Percentiles rank a stretch among this genome's conserved stretches.
These are phyloP conservation scores for Talaromyces sp. DNA, from an alignment of 2,329 filamentous ascomycete genomes.

Conservation along the genomic window DNA sequence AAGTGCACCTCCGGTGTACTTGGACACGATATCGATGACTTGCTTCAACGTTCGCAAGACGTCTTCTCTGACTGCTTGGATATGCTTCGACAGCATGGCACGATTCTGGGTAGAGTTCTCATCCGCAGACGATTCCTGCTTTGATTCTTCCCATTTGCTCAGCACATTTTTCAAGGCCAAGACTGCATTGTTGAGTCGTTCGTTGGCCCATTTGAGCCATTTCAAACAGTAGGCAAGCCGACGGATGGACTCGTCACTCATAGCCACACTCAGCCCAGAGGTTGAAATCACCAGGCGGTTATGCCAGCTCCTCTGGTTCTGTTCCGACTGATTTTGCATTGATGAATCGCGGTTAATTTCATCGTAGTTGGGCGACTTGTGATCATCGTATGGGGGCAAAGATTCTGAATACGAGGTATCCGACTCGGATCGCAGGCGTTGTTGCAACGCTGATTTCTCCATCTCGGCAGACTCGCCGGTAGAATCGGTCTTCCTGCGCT, in stretches of 20 bases:
- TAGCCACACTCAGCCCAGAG: conserved; percentile 81
- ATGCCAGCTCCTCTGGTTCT: conserved; percentile 57
- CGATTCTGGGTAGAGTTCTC: conserved; percentile 34
- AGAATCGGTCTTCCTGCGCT: conserved; percentile 39
- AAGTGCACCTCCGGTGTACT: conserved; percentile 83
- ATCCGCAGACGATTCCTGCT: conserved; percentile 19
- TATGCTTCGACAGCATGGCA: conserved; percentile 43
- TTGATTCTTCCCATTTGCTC: conserved; percentile 68
- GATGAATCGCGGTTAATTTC: conserved; percentile 38
- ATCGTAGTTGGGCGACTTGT: conserved; percentile 68
- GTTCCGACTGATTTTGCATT: conserved; percentile 18
- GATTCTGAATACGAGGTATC: conserved; percentile 65
- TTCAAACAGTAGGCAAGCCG: conserved; percentile 79
- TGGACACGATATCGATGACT: conserved; percentile 78
- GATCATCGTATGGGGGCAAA: conserved; percentile 77
- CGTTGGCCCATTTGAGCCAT: conserved; percentile 76
- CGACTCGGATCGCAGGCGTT: conserved; percentile 50
- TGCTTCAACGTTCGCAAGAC: conserved; percentile 53
- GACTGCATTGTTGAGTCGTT: conserved; percentile 71
- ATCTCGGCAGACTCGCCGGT: conserved; percentile 25
- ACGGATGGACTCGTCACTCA: conserved; percentile 80
- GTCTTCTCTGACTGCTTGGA: conserved; percentile 13
- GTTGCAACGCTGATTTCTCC: conserved; percentile 32
- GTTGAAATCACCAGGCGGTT: conserved; percentile 83
- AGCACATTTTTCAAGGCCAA: conserved; percentile 67